phyloP scores from a whole-genome alignment of 805 yeast genomes.

The Metahyphopichia silvanorum region DNA sequence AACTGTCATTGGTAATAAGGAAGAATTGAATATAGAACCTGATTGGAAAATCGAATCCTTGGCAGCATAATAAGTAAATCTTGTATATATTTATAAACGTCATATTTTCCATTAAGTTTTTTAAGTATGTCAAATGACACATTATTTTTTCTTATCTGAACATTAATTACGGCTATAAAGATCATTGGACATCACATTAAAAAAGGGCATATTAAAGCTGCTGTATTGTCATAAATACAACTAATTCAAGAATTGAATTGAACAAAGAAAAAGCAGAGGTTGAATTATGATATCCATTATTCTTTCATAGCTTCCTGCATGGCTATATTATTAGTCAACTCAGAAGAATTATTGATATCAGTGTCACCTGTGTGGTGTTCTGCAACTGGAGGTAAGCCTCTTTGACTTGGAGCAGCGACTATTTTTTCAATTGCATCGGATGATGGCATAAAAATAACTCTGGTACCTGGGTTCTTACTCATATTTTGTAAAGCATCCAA shows the following conservation, averaged over 20 bases:
- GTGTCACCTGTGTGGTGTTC: too few species aligned
- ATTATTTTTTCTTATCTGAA: too few species aligned
- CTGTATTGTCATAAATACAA: too few species aligned
- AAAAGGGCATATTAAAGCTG: too few species aligned
- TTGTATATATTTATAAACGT: background rate
- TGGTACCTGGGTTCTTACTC: slow-evolving; percentile 60
- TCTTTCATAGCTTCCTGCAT: slow-evolving; percentile 28
- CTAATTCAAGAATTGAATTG: too few species aligned
- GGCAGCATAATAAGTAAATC: background rate
- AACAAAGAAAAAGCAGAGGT: too few species aligned
- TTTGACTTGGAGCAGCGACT: too few species aligned
- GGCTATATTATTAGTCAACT: slow-evolving; percentile 27
- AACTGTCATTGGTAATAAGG: slow-evolving; percentile 48
- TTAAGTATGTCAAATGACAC: background rate
- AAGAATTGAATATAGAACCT: slow-evolving; percentile 14
- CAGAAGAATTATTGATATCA: too few species aligned
- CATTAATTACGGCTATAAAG: too few species aligned
- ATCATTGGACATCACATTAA: too few species aligned
- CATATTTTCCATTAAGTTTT: background rate
- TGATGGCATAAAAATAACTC: slow-evolving; percentile 72
- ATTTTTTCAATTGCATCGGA: slow-evolving; percentile 40
- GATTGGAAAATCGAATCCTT: slow-evolving; percentile 17
- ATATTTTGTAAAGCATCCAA: slow-evolving; percentile 73
- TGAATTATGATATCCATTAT: too few species aligned
- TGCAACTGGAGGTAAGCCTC: too few species aligned